These are phyloP conservation scores for Suillus ampliporus DNA, from an alignment of 768 basidiomycete genomes.

Conservation along the genomic window DNA sequence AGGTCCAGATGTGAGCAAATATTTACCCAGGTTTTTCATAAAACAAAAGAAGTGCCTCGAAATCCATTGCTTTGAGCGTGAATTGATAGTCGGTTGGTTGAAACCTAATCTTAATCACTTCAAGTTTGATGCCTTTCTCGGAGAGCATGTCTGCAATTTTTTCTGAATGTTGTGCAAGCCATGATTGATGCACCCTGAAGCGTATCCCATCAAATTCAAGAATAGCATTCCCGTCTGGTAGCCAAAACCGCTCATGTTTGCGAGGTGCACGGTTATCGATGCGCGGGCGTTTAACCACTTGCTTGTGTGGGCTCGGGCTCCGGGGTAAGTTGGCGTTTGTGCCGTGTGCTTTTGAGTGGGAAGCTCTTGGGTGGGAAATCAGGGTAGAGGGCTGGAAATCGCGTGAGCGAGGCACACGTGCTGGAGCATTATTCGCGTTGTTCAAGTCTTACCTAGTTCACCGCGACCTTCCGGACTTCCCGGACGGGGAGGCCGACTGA, in stretches of 20 bases:
- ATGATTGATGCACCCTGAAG: conserved; percentile 42
- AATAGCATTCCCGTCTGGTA: conserved; percentile 41
- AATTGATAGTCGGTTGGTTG: background rate
- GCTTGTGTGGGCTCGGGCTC: background rate
- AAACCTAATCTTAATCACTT: background rate
- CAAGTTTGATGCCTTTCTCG: background rate
- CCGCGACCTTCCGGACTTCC: background rate
- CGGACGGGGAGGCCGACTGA: background rate
- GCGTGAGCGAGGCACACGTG: background rate
- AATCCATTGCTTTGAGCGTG: conserved; percentile 6
- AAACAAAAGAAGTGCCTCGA: background rate
- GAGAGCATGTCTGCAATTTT: conserved; percentile 27
- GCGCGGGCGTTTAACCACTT: background rate
- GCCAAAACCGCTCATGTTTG: conserved; percentile 35
- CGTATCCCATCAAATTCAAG: conserved; percentile 38
- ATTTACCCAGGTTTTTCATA: conserved; percentile 11
- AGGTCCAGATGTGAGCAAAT: background rate
- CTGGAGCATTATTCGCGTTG: background rate
- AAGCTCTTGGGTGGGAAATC: background rate
- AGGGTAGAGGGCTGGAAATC: background rate
- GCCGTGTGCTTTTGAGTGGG: background rate
- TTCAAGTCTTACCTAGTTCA: background rate
- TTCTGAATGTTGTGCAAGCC: conserved; percentile 29
- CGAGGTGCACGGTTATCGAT: background rate
- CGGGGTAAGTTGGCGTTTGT: background rate